A percentile compares a stretch with the other conserved stretches of the same genome.
Conservation (phyloP, 2,329 filamentous ascomycete genomes). For the Penicillium aurantiogriseum region DNA sequence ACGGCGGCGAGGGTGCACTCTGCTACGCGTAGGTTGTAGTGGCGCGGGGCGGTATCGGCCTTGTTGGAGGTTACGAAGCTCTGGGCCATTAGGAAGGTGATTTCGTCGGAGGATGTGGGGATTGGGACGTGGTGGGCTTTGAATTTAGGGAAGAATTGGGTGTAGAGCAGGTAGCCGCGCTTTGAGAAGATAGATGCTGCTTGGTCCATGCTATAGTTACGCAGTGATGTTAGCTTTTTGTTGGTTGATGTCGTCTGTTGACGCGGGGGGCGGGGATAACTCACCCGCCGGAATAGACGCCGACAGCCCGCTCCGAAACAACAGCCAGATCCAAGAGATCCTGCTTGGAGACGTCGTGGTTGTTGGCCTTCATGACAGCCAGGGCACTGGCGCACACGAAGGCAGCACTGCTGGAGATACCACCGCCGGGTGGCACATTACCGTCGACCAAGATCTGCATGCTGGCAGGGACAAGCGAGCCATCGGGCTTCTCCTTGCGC, state of each 20-base stretch:
- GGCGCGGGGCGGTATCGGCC: conserved; percentile 85
- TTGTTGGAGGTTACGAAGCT: conserved; percentile 94
- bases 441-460: conserved; percentile 91
- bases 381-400: conserved; percentile 89
- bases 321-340: conserved; percentile 90
- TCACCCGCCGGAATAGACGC: conserved; percentile 92
- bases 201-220: conserved; percentile 75
- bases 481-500: conserved; percentile 61
- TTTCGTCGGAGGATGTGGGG: conserved; percentile 74
- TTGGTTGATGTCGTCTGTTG: not conserved
- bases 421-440: conserved; percentile 86
- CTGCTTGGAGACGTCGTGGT: conserved; percentile 81
- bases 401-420: conserved; percentile 88
- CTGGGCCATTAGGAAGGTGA: conserved; percentile 91
- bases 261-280: conserved; percentile 30
- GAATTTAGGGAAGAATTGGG: conserved; percentile 80
- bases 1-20: conserved; percentile 87
- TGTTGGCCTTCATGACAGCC: conserved; percentile 83
- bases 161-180: conserved; percentile 81
- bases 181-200: conserved; percentile 91
- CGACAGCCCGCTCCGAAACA: conserved; percentile 88
- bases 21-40: conserved; percentile 95
- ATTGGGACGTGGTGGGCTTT: conserved; percentile 75
- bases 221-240: not conserved
- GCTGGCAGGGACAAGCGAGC: conserved; percentile 64